Evolutionary conservation across 176 grass and related monocot genomes (phyloP), one percentile per base, ranked within the genome.

Genomic region (Saccharum officinarum): DNA sequence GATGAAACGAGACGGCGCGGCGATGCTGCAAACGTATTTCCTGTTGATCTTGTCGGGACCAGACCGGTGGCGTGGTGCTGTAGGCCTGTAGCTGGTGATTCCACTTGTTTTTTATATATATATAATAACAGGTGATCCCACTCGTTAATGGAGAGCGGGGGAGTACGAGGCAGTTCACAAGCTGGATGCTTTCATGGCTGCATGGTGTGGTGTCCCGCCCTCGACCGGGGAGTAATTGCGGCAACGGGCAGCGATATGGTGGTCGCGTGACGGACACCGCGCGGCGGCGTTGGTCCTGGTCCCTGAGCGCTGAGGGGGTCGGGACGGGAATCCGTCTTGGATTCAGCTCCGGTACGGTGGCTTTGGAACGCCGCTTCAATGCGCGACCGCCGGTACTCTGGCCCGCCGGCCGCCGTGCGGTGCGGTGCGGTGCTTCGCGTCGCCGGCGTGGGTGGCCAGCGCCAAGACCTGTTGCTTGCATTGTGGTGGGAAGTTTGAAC

Each of bases 241-340:
- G 22, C 0, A 86, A 90, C 88, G 83, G 78, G 71, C 72, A 90
- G 72, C 38, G 88, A 49, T 67, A 36, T 49, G 36, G 12, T 7
- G 55, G 59, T 78, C 65, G 65, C 64, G 79, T 6, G 17, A 18
- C 17, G 60, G 57, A 45, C 55, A 31, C 23, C 25, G 13, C 3
- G 37, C 7, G 55, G 4, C 20, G 13, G 23, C 36, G 37, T 22
- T 60, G 55, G 55, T n/a, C 22, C 55, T 37, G 57, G 33, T 36
- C 52, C 80, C 52, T 8, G 25, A 36, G 34, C 3, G 41, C 16
- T 18, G 47, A 6, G 47, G 1, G 25, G 28, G 28, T 28, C 28
- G 28, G 28, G 15, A 13, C 0, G 22, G n/a, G 3, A 39, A 69
- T 70, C 37, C 67, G 36, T 41, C 8, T n/a, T 22, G 34, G 67